Evolutionary conservation across 805 yeast genomes (phyloP), one percentile per base, ranked within the genome.

Genomic region (Cyberlindnera lachancei): DNA sequence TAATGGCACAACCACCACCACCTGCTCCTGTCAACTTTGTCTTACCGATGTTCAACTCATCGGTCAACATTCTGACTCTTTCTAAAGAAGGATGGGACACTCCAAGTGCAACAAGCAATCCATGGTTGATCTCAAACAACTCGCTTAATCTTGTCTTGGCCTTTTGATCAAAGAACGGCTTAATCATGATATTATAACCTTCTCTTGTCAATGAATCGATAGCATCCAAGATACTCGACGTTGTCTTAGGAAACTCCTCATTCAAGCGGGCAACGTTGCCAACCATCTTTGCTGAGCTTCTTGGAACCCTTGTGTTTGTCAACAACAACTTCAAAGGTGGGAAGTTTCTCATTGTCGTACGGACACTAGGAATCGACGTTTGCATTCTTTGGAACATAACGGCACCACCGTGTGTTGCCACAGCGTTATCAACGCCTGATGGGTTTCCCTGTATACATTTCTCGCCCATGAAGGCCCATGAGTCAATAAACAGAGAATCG

Each of bases 1-100:
- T 92, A 35, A 92, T 80, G 9, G 97, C 95, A 64, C 98, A 92
- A 3, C 98, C 98, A 31, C 98, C 98, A 15, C 98, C 98, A 22
- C 98, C 98, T 0, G 98, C 98, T 25, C 98, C 98, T 0, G 98
- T 92, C 34, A 92, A 68, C 55, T 92, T 92, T 0, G 98, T 90
- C 36, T 81, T 76, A 7, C 98, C 98, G 13, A 92, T 56, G 4
- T 63, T 53, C 35, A 73, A 47, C 31, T 66, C 68, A 49, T 82
- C 88, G 16, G 85, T 70, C n/a, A 74, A 61, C 15, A 72, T 58
- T 48, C 76, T 79, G 18, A 90, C 74, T 31, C 66, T 63, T 53
- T 92, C 98, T 37, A 92, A 64, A n/a, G 80, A 68, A 7, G 96
- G 95, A 55, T 92, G 98, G 16, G 94, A 79, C 8, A 92, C 98